Conservation (phyloP, 1,284 basidiomycete species). For the Ustilago curta region DNA sequence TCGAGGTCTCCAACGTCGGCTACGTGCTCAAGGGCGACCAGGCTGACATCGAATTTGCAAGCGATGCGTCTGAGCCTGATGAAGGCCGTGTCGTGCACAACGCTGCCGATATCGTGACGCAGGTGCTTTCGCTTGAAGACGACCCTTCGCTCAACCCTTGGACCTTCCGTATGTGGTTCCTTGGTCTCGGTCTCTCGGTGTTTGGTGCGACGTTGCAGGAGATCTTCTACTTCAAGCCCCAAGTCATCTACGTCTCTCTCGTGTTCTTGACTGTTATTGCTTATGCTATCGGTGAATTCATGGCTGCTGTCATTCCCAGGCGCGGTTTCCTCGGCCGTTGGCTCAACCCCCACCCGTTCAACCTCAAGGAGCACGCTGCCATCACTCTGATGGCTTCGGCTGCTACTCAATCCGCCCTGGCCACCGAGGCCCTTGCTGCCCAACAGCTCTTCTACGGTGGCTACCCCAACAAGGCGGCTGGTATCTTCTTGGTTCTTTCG, state of each 20-base stretch:
- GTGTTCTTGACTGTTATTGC: constrained; percentile 38
- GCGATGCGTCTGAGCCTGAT: constrained; percentile 2
- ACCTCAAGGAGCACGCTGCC: constrained; percentile 42
- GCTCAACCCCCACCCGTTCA: constrained; percentile 37
- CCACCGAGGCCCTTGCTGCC: constrained; percentile 34
- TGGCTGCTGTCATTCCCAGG: constrained; percentile 24
- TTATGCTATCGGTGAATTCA: constrained; percentile 26
- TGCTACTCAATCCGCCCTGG: constrained; percentile 27
- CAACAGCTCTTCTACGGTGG: constrained; percentile 48
- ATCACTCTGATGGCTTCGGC: constrained; percentile 36
- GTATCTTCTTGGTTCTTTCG: constrained; percentile 76
- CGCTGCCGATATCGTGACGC: constrained; percentile 28
- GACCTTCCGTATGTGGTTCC: constrained; percentile 39
- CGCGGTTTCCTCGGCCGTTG: constrained; percentile 15
- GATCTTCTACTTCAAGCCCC: constrained; percentile 42
- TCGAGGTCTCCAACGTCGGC: constrained; percentile 25
- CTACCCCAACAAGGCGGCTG: constrained; percentile 32
- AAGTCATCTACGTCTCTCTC: constrained; percentile 24
- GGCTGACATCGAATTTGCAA: constrained; percentile 15
- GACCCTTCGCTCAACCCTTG: constrained; percentile 34
- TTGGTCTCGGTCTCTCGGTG: constrained; percentile 28
- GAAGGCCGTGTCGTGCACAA: constrained; percentile 23
- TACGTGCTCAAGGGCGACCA: constrained; percentile 29
- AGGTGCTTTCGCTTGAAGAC: constrained; percentile 30
- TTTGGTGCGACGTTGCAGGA: constrained; percentile 30